phyloP scores from a whole-genome alignment of 176 grass and related monocot genomes.

The Tuctoria greenei region DNA sequence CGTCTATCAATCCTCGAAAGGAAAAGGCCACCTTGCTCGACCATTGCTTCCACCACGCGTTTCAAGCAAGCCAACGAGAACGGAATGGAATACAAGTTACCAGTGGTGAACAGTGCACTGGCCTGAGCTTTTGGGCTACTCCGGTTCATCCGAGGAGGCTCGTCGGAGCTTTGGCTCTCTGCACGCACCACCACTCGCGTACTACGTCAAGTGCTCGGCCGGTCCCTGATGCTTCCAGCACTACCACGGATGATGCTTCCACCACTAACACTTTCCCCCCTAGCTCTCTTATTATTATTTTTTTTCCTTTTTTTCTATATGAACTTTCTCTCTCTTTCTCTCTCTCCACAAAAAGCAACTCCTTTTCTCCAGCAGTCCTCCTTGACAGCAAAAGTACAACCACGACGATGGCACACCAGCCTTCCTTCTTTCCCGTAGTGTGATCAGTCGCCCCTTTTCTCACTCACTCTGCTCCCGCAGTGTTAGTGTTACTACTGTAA shows the following conservation, averaged over 20 bases:
- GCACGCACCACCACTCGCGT: background rate
- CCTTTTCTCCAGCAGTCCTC: too few species aligned
- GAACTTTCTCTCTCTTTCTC: background rate
- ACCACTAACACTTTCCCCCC: background rate
- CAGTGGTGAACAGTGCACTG: too few species aligned
- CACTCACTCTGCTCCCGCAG: background rate
- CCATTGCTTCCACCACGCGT: too few species aligned
- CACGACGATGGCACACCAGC: background rate
- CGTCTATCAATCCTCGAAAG: background rate
- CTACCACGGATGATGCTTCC: background rate
- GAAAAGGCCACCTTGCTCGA: background rate
- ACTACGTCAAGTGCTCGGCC: background rate
- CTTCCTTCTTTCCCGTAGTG: background rate
- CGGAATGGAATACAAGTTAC: too few species aligned
- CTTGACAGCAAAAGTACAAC: too few species aligned
- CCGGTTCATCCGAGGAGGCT: too few species aligned
- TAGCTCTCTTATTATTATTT: too few species aligned
- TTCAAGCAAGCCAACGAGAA: background rate
- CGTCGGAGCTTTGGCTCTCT: background rate
- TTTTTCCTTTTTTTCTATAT: background rate
- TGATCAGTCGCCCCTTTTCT: too few species aligned
- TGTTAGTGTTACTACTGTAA: background rate
- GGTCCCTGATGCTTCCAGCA: slow-evolving; percentile 9
- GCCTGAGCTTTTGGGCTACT: too few species aligned
- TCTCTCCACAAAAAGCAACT: too few species aligned